Evolutionary conservation across 2,329 filamentous ascomycete genomes (phyloP).

Genomic region (Cladophialophora carrionii): DNA sequence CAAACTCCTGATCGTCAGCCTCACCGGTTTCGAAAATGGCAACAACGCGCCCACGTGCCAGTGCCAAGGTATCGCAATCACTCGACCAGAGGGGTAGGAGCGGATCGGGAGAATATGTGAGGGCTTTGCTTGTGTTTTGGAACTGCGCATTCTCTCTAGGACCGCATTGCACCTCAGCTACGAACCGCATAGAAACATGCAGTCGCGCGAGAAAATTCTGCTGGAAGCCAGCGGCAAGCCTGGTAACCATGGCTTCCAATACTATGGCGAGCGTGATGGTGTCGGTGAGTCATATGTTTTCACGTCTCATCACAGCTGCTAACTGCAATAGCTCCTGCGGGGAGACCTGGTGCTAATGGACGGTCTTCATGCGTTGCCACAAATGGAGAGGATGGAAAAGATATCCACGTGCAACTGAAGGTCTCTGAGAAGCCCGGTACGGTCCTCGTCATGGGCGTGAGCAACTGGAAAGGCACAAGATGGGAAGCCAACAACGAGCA

Average conservation of each 20-base stretch:
- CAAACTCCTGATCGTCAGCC: neutral
- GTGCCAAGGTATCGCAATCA: neutral
- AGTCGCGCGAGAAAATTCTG: constrained; percentile 35
- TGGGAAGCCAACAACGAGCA: constrained; percentile 12
- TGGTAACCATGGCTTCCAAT: constrained; percentile 3
- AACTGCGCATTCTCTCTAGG: neutral
- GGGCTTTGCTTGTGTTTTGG: neutral
- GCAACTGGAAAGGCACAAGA: neutral
- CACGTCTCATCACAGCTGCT: neutral
- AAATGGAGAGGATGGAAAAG: constrained; percentile 7
- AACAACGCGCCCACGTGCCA: neutral
- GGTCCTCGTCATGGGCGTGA: neutral
- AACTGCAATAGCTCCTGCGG: neutral
- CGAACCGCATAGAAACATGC: neutral
- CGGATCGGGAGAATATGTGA: neutral
- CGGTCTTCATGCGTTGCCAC: constrained; percentile 7
- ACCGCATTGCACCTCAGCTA: neutral
- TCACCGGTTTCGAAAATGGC: neutral
- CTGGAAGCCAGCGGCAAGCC: constrained; percentile 7
- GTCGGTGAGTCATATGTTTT: neutral
- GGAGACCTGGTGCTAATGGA: constrained; percentile 2
- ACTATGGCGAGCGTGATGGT: constrained; percentile 10
- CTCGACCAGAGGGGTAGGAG: neutral
- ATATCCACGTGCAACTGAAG: neutral
- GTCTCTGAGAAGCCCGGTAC: neutral